Conservation (phyloP, 371 early-diverging fungal genomes). For the Rhizopus delemar region DNA sequence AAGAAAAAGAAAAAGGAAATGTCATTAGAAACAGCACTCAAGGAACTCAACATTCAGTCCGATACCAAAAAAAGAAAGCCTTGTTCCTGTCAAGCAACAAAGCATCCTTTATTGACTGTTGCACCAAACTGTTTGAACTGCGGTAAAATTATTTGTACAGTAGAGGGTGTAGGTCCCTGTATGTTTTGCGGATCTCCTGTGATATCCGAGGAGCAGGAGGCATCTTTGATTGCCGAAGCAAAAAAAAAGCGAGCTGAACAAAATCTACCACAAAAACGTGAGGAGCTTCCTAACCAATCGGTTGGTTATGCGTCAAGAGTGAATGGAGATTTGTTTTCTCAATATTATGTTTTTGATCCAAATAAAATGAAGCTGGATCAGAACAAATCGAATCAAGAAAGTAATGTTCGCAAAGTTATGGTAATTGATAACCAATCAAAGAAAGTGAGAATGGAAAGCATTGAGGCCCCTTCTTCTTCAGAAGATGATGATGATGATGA, state of each 20-base stretch:
- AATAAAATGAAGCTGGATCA: conserved; percentile 49
- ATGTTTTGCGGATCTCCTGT: conserved; percentile 78
- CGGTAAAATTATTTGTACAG: conserved; percentile 84
- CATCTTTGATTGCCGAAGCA: conserved; percentile 55
- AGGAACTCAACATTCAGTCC: conserved; percentile 46
- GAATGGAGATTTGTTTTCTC: neutral
- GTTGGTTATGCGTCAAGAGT: conserved; percentile 5
- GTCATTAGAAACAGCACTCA: conserved; percentile 49
- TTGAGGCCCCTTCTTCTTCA: conserved; percentile 22
- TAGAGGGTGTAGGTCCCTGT: conserved; percentile 86
- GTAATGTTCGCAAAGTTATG: conserved; percentile 53
- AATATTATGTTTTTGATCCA: conserved; percentile 28
- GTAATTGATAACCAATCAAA: conserved; percentile 65
- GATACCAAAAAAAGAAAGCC: conserved; percentile 36
- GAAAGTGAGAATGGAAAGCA: conserved; percentile 54
- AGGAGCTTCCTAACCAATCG: conserved; percentile 17
- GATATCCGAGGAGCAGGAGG: conserved; percentile 69
- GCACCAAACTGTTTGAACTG: conserved; percentile 87
- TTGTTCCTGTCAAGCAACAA: conserved; percentile 65
- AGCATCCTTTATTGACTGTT: conserved; percentile 74
- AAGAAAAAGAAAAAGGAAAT: conserved; percentile 46
- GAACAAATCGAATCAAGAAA: conserved; percentile 13
- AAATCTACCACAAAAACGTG: conserved; percentile 31
- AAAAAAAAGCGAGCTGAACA: conserved; percentile 39
- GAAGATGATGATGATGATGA: conserved; percentile 24